Base-by-base conservation (phyloP, 768 basidiomycete species). In the Lactarius pseudohatsudake region DNA sequence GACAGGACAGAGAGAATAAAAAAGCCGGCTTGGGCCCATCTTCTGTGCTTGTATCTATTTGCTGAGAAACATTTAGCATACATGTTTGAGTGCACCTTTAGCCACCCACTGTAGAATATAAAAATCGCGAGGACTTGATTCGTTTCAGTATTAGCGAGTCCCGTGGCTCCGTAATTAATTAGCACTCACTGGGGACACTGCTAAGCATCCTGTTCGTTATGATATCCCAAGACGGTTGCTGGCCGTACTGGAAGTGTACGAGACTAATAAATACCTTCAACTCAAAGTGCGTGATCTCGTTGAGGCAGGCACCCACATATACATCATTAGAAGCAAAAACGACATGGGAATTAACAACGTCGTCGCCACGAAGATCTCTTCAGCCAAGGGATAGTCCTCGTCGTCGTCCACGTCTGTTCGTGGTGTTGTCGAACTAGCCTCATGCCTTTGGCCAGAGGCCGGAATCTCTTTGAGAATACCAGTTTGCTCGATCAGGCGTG, bases 251-350 rank as follows among this genome's bases (percentile, higher is more conserved):
- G 59, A 84, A 85, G 72, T 90, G 90, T 55, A 92, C 84, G 54
- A 94, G 78, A 64, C 92, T 94, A 71, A 62, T 5, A 20, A 26
- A 18, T 16, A 45, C 57, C 18, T 47, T 62, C 28, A 68, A 56
- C 10, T 20, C 28, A 64, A 20, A 16, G 40, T 32, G 40, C 62
- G 22, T 18, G 40, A 20, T 32, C 15, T 16, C 18, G n/a, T 50
- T 28, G 43, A 28, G 45, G 30, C n/a, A 28, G 10, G 54, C 11
- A 78, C 90, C 72, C 74, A 94, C 92, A 94, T 90, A 73, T 92
- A 88, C 90, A 94, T 92, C 79, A 92, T 78, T 18, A 93, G 72
- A 45, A 93, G 79, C 59, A 93, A 77, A 73, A 87, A 93, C 3
- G 85, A 85, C 71, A 90, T 85, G 0, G 92, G 92, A 40, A 90